Conservation (phyloP, 768 basidiomycete genomes). For the Phanerochaete sordida region DNA sequence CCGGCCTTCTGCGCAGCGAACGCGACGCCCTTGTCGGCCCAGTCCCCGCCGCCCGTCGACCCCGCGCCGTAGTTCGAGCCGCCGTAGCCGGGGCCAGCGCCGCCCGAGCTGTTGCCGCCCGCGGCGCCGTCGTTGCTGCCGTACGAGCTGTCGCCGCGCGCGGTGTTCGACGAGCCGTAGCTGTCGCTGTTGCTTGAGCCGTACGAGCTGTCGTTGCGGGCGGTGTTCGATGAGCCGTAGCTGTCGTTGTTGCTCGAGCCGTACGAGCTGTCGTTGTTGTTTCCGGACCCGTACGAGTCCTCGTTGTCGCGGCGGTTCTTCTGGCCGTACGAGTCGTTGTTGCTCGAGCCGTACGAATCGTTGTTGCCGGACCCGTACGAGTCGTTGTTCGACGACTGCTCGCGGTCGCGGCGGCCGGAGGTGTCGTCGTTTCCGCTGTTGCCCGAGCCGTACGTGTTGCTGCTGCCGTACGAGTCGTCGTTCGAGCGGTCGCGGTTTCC, state of each 20-base stretch:
- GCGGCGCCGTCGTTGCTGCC: background rate
- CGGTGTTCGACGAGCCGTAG: constrained; percentile 19
- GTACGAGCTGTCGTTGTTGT: constrained; percentile 16
- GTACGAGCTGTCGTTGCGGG: constrained; percentile 4
- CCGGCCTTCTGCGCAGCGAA: constrained; percentile 38
- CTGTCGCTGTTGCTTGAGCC: constrained; percentile 25
- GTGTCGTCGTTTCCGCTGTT: constrained; percentile 11
- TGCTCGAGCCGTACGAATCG: constrained; percentile 12
- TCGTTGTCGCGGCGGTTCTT: constrained; percentile 4
- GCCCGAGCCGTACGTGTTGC: constrained; percentile 9
- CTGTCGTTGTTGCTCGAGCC: constrained; percentile 8
- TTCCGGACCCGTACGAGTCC: constrained; percentile 16
- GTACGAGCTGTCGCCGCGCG: constrained; percentile 6
- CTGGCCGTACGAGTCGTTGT: background rate
- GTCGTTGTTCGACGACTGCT: constrained; percentile 7
- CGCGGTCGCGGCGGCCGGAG: constrained; percentile 8
- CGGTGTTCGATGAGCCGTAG: background rate
- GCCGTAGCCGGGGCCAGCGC: background rate
- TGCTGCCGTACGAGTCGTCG: constrained; percentile 10
- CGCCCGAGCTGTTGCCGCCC: constrained; percentile 7
- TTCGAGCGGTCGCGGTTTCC: background rate
- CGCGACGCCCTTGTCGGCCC: constrained; percentile 36
- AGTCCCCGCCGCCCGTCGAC: constrained; percentile 27
- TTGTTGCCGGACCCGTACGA: constrained; percentile 12
- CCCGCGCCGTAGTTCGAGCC: constrained; percentile 17